Evolutionary conservation across 768 basidiomycete genomes (phyloP), one percentile per base, ranked within the genome.

Genomic region (Macrolepiota dolichaula): DNA sequence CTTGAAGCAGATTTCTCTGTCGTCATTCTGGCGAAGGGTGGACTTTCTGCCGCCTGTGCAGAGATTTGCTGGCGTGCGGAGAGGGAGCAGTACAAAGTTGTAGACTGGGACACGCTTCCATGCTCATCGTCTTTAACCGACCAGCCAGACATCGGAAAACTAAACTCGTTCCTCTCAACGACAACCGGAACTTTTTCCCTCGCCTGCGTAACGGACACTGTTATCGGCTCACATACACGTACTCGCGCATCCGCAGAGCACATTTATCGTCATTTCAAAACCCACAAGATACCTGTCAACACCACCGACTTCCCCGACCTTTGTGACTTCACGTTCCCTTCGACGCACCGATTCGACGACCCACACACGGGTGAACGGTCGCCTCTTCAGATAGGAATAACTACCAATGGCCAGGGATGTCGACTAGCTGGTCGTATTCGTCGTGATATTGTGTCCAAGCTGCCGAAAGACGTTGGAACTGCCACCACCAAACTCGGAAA

Each of bases 321-420:
- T 42, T 96, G 92, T 72, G 94, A 97, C 71, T 98, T 92, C 69
- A 87, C 91, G 0, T 94, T 96, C 74, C 82, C 90, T 0, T 84
- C 95, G 0, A 85, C 89, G 0, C 92, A 98, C 65, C 89, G 96
- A 2, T 94, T 97, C 67, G 70, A 79, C 7, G 83, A 86, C 68
- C 66, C 79, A 2, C 66, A 70, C 11, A 77, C 75, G 1, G 79
- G 79, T 4, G 70, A 70, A 37, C 74, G 78, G 15, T 82, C 83
- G 1, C 69, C 85, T 2, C 73, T 92, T 0, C 91, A 91, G 68
- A 74, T 99, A 22, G 92, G 89, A 0, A 82, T 98, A 2, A 92
- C 94, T 2, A 96, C 96, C 0, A 98, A 97, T 66, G 94, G 94
- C 0, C 85, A 89, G 63, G 96, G 95, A 1, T 98, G 96, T 67